Evolutionary conservation across 768 basidiomycete species (phyloP), one percentile per base, ranked within the genome.

Genomic region (Rubroboletus pulcherrimus): DNA sequence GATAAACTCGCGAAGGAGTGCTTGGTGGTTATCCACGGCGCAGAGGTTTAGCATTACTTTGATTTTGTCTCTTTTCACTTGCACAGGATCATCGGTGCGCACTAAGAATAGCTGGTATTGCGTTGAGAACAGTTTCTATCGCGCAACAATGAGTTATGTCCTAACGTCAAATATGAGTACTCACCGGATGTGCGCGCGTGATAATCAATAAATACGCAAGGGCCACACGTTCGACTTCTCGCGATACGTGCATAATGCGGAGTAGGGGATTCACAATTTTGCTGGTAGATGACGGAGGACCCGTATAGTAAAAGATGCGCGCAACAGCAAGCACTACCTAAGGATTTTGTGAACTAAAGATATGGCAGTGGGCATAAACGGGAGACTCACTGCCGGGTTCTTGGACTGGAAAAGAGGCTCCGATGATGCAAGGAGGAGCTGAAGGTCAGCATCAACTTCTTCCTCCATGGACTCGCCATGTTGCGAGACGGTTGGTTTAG

Each of bases 371-470:
- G 29, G 29, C 8, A 49, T 38, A 39, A 12, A 37, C 24, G 37
- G 11, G 15, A 11, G 26, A 70, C 86, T 62, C 60, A 95, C 93
- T 5, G 94, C 91, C 14, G 94, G 85, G 70, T 97, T 98, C 53
- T 85, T 78, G 50, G 89, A 93, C 64, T 89, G 87, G 58, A 96
- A 85, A 11, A 97, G 74, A 8, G 91, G 89, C 59, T 90, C 85
- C 0, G 84, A 77, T 30, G 82, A 86, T 9, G 78, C 77, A 24
- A 97, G 70, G 9, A 96, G 77, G 43, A 98, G 75, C 55, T 85
- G 79, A 35, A 95, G 71, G 68, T 98, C 96, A 37, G 75, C 68
- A 67, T 98, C 96, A 12, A 89, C 66, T 42, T 92, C 86, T 55
- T 83, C 82, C n/a, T 72, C 70, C n/a, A 61, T 53, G 9, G 66